Percentiles rank a stretch among this genome's conserved stretches.
phyloP scores from a whole-genome alignment of 1,284 basidiomycete genomes.

The Rhodotorula sp. region DNA sequence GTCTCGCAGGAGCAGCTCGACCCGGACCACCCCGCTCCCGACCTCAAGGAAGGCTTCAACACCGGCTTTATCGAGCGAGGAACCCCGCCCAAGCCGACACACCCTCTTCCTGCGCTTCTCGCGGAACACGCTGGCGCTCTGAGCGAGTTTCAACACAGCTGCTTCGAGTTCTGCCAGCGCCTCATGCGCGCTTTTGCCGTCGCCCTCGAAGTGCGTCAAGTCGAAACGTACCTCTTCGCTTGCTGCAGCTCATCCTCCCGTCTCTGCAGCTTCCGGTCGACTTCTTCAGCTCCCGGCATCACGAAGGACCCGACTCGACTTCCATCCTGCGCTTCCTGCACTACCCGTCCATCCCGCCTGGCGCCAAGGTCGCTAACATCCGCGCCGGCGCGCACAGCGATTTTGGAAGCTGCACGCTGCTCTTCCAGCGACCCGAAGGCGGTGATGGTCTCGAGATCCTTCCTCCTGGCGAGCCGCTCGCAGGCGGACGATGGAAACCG shows the following conservation, averaged over 20 bases:
- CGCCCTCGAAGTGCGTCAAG: conserved; percentile 16
- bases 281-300: conserved; percentile 28
- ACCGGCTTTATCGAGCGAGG: conserved; percentile 12
- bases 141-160: conserved; percentile 21
- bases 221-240: rapidly evolving
- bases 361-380: conserved; percentile 21
- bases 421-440: conserved; percentile 29
- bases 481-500: conserved; percentile 22
- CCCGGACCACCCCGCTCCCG: conserved; percentile 23
- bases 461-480: conserved; percentile 24
- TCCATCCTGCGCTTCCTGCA: conserved; percentile 38
- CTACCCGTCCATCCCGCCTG: conserved; percentile 26
- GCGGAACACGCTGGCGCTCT: conserved; percentile 11
- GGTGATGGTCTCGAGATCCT: conserved; percentile 38
- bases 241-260: not conserved
- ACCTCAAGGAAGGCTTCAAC: conserved; percentile 40
- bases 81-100: conserved; percentile 2
- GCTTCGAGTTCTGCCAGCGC: conserved; percentile 36
- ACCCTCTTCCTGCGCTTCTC: conserved; percentile 29
- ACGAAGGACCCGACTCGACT: conserved; percentile 4
- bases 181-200: conserved; percentile 33
- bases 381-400: conserved; percentile 35
- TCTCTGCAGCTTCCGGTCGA: conserved; percentile 10
- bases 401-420: conserved; percentile 27
- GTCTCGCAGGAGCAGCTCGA: conserved; percentile 37